Percentiles rank a stretch among this genome's conserved stretches.
These are phyloP conservation scores for Pseudocercospora fijiensis DNA, from an alignment of 2,329 filamentous ascomycete genomes.

Conservation along the genomic window DNA sequence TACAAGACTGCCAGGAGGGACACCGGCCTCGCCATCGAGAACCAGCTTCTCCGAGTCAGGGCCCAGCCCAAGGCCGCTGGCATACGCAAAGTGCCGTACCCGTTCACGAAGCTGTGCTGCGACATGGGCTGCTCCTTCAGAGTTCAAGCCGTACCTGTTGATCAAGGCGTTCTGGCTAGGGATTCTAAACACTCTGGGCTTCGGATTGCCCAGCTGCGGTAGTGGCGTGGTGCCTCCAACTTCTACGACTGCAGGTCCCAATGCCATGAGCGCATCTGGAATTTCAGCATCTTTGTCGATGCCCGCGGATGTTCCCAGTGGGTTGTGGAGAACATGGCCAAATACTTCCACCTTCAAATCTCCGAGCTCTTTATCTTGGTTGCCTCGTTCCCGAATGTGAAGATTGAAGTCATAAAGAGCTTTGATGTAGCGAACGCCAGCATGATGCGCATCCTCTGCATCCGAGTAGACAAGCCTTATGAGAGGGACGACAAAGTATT, in stretches of 20 bases:
- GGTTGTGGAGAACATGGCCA: slow-evolving; percentile 74
- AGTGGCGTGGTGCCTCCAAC: slow-evolving; percentile 85
- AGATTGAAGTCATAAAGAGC: slow-evolving; percentile 70
- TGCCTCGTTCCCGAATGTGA: slow-evolving; percentile 78
- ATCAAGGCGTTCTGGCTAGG: slow-evolving; percentile 82
- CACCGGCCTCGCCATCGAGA: slow-evolving; percentile 70
- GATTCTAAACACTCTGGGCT: slow-evolving; percentile 83
- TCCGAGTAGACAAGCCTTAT: slow-evolving; percentile 68
- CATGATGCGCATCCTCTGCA: slow-evolving; percentile 89
- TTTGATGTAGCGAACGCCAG: slow-evolving; percentile 69
- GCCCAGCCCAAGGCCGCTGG: slow-evolving; percentile 63
- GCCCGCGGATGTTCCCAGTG: slow-evolving; percentile 90
- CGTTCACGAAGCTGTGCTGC: slow-evolving; percentile 75
- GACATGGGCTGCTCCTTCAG: slow-evolving; percentile 82
- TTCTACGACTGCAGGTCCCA: slow-evolving; percentile 85
- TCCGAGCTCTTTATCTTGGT: slow-evolving; percentile 51
- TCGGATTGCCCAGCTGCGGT: slow-evolving; percentile 85
- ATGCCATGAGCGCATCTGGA: slow-evolving; percentile 76
- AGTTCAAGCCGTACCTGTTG: slow-evolving; percentile 95
- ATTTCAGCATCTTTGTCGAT: slow-evolving; percentile 94
- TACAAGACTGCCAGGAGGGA: slow-evolving; percentile 78
- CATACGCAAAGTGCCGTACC: slow-evolving; percentile 72
- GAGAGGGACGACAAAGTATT: slow-evolving; percentile 57
- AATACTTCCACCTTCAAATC: slow-evolving; percentile 67
- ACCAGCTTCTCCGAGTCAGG: slow-evolving; percentile 68